Evolutionary conservation across 495 filamentous ascomycete species (phyloP).

Genomic region (Xylaria venustula): DNA sequence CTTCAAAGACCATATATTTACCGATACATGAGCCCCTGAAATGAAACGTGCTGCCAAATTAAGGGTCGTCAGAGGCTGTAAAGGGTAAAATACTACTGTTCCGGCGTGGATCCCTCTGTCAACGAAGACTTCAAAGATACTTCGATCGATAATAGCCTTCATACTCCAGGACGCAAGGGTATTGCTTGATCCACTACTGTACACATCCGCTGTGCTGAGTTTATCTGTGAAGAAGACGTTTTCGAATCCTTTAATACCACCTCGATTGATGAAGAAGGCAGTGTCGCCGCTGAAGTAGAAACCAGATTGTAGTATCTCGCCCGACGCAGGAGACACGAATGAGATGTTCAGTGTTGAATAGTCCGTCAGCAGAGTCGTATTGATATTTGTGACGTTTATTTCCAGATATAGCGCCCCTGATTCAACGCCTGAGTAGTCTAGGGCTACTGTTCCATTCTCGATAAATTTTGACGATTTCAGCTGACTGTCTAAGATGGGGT

Average conservation of each 20-base stretch:
- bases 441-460: conserved; percentile 32
- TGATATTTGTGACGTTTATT: conserved; percentile 35
- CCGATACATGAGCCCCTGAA: conserved; percentile 34
- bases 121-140: conserved; percentile 52
- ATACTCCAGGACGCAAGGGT: conserved; percentile 12
- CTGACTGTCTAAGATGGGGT: conserved; percentile 28
- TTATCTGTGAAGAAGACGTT: conserved; percentile 51
- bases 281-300: conserved; percentile 46
- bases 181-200: conserved; percentile 1
- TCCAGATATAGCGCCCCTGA: conserved; percentile 49
- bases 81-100: conserved; percentile 47
- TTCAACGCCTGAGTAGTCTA: conserved; percentile 40
- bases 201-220: conserved; percentile 39
- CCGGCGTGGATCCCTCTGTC: conserved; percentile 42
- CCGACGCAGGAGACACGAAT: conserved; percentile 45
- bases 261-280: conserved; percentile 47
- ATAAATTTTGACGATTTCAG: conserved; percentile 25
- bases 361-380: conserved; percentile 33
- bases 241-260: conserved; percentile 39
- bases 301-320: conserved; percentile 47
- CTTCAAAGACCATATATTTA: conserved; percentile 41
- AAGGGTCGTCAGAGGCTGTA: conserved; percentile 39
- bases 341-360: conserved; percentile 50
- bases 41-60: conserved; percentile 36
- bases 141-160: conserved; percentile 47